A percentile compares a stretch with the other conserved stretches of the same genome.
These are phyloP conservation scores for Rhazya stricta DNA, from an alignment of 257 asterid genomes.

Conservation along the genomic window DNA sequence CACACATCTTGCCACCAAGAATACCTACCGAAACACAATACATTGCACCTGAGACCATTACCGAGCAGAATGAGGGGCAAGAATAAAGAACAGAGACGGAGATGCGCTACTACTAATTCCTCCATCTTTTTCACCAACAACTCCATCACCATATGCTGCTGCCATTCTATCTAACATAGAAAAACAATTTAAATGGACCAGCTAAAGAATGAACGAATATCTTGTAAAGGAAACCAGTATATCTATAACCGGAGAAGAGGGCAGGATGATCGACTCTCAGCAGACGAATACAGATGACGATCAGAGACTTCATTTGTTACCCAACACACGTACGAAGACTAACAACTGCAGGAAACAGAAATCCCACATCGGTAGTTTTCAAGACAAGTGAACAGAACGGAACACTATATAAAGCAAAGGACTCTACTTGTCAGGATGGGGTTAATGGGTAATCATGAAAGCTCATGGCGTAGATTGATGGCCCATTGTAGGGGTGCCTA, in stretches of 20 bases:
- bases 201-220: too few species aligned
- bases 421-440: conserved; percentile 25
- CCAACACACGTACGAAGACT: neutral
- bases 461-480: conserved; percentile 26
- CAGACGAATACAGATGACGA: neutral
- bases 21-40: too few species aligned
- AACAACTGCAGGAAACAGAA: neutral
- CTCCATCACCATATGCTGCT: neutral
- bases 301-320: neutral
- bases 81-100: neutral
- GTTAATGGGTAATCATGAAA: conserved; percentile 21
- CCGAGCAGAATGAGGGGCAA: neutral
- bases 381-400: neutral
- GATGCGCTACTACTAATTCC: neutral
- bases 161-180: neutral
- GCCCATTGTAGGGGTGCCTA: conserved; percentile 27
- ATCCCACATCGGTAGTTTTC: neutral
- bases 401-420: neutral
- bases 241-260: too few species aligned
- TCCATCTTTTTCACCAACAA: neutral
- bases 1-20: too few species aligned
- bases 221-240: too few species aligned
- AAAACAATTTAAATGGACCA: too few species aligned
- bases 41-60: neutral
- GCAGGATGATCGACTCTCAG: too few species aligned